A percentile compares a stretch with the other conserved stretches of the same genome.
Evolutionary conservation across 2,329 filamentous ascomycete genomes (phyloP).

Genomic region (Apiospora hydei): DNA sequence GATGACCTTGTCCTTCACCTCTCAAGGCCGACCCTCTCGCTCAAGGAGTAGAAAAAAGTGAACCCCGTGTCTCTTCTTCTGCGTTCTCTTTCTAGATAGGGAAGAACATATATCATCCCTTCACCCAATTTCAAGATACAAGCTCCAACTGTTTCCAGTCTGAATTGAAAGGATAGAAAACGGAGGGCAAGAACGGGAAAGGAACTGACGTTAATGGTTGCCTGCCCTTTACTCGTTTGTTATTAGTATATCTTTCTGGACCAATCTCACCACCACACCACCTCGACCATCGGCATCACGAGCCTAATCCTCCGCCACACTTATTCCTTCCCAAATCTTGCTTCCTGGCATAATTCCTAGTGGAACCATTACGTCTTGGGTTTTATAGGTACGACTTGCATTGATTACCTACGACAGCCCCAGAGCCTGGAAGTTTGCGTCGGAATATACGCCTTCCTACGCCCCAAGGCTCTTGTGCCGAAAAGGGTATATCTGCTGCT

Average conservation of each 20-base stretch:
- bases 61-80: background rate
- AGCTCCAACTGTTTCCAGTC: background rate
- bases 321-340: background rate
- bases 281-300: conserved; percentile 9
- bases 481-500: too few relatives aligned
- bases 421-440: background rate
- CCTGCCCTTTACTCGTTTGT: background rate
- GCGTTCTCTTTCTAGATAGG: background rate
- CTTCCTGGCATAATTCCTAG: background rate
- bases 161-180: background rate
- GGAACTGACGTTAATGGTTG: background rate
- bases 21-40: background rate
- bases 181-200: too few relatives aligned
- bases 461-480: background rate
- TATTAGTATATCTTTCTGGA: background rate
- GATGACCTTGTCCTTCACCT: background rate
- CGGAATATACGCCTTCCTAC: background rate
- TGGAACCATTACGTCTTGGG: background rate
- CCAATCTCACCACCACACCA: background rate
- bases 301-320: background rate
- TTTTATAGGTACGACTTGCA: background rate
- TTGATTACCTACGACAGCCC: background rate
- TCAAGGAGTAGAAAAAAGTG: background rate
- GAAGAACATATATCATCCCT: background rate
- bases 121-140: background rate